phyloP scores from a whole-genome alignment of 305 asterid species.

The Solanum hybrid region DNA sequence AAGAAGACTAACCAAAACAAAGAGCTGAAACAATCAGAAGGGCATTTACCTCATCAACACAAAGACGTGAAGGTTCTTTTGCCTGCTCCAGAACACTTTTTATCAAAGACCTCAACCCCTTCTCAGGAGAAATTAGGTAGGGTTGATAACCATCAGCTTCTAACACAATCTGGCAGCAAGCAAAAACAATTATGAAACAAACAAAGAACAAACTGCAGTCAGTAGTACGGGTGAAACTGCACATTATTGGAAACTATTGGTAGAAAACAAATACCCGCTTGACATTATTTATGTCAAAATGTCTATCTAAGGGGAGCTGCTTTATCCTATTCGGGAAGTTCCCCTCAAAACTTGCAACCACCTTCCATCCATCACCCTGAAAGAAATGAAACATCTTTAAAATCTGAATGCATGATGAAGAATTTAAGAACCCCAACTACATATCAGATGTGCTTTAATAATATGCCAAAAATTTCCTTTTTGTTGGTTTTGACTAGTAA shows the following conservation, averaged over 20 bases:
- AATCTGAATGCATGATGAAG: not conserved
- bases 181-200: constrained; percentile 15
- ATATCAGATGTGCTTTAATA: not conserved
- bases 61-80: constrained; percentile 95
- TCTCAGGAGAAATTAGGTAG: constrained; percentile 97
- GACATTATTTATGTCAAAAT: constrained; percentile 78
- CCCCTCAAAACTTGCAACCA: constrained; percentile 92
- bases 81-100: constrained; percentile 92
- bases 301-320: constrained; percentile 87
- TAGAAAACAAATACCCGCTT: constrained; percentile 53
- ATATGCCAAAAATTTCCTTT: not conserved
- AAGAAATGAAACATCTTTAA: constrained; percentile 3
- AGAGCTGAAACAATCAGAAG: not conserved
- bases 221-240: not conserved
- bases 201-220: not conserved
- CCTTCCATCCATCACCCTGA: constrained; percentile 94
- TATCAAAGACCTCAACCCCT: constrained; percentile 88
- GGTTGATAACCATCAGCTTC: constrained; percentile 99
- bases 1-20: not conserved
- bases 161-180: constrained; percentile 68
- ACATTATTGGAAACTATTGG: constrained; percentile 2
- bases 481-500: not conserved
- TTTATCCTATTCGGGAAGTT: constrained; percentile 88
- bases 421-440: not conserved
- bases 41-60: constrained; percentile 89